These are phyloP conservation scores for Xylaria polymorpha DNA, from an alignment of 2,329 filamentous ascomycete genomes.

Conservation along the genomic window DNA sequence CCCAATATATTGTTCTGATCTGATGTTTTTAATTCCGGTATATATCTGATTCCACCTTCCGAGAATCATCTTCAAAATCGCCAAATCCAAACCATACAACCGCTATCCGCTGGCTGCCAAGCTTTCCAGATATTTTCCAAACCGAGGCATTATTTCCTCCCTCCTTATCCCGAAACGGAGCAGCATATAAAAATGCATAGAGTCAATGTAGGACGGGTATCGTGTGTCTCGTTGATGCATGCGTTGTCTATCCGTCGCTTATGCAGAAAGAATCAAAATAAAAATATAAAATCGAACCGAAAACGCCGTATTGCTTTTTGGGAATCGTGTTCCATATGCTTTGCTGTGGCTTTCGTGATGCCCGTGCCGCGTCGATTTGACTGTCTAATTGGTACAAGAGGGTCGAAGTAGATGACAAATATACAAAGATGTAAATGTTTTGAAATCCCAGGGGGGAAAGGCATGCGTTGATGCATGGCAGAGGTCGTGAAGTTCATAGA, in stretches of 20 bases:
- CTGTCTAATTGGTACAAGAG: constrained; percentile 27
- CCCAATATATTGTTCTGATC: background rate
- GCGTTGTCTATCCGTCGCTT: constrained; percentile 35
- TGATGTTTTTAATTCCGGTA: background rate
- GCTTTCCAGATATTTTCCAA: constrained; percentile 5
- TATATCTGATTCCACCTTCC: constrained; percentile 4
- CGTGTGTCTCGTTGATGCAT: constrained; percentile 32
- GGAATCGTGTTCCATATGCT: background rate
- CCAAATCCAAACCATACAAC: background rate
- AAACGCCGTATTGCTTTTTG: constrained; percentile 29
- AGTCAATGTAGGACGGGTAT: constrained; percentile 29
- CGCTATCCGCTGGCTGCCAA: constrained; percentile 5
- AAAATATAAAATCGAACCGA: constrained; percentile 13
- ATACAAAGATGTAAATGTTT: constrained; percentile 16
- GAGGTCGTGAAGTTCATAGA: constrained; percentile 23
- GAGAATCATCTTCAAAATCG: constrained; percentile 7
- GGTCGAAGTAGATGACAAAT: background rate
- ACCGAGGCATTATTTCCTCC: constrained; percentile 13
- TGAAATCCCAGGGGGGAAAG: background rate
- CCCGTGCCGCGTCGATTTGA: constrained; percentile 19
- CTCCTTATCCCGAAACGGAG: constrained; percentile 13
- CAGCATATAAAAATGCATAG: constrained; percentile 22
- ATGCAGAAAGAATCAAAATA: constrained; percentile 23
- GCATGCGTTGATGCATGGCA: constrained; percentile 21
- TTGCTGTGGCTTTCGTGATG: constrained; percentile 7